Evolutionary conservation across 129 eudicot species (phyloP), one percentile per base, ranked within the genome.

Genomic region (Ambrosia trifida): DNA sequence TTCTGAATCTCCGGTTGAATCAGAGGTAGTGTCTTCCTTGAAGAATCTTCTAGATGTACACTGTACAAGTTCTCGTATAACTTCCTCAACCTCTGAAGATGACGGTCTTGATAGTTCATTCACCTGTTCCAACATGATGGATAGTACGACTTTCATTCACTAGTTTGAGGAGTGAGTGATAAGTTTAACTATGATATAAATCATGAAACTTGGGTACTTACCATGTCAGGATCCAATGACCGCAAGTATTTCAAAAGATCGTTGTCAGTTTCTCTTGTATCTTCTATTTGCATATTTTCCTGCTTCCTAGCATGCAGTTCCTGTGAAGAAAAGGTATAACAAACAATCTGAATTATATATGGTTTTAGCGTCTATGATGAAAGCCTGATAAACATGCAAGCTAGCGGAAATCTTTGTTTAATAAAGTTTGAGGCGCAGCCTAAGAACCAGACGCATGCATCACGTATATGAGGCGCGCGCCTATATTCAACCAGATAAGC

Each of bases 71-170:
- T 89, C 82, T 46, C 76, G 88, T 69, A 87, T 89, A 53, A 93
- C 86, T 64, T 93, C 96, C 74, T 93, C 96, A 19, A 93, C 96
- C 82, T 89, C 96, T 49, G 76, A 77, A 40, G 96, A 91, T 44
- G 98, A 91, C 59, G 96, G 96, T 38, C 83, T 82, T 14, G 96
- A 93, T 50, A 93, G 80, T 66, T 93, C 98, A 11, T 45, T 66
- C 83, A 92, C 98, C 96, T 89, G 88, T 69, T 52, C 36, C 57
- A 66, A 76, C 47, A 79, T 46, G 56, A 75, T 41, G 59, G 30
- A 68, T 60, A 44, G 46, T 38, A 12, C 17, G 6, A 32, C 11
- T 45, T 74, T 66, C 13, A 16, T 59, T 16, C 47, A 57, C 52
- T 31, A 17, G 53, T 53, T 24, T 66, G 11, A 69, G 52, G 33